Conservation (phyloP, 2,329 filamentous ascomycete species). For the Trichoderma sp. region DNA sequence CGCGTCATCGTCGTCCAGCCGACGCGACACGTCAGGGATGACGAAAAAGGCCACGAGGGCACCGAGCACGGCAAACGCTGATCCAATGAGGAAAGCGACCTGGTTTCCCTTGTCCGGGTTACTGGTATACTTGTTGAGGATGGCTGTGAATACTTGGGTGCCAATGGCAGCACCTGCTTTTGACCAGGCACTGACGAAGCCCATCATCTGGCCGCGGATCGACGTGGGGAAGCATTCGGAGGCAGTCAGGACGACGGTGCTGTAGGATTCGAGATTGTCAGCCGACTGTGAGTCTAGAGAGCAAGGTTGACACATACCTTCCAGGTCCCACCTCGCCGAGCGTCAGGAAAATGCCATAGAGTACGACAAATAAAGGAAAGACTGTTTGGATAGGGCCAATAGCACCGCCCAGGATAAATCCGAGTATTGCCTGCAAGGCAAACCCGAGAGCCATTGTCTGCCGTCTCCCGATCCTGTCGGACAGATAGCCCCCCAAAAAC, state of each 20-base stretch:
- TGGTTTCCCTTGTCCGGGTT: conserved; percentile 45
- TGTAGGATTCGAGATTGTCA: conserved; percentile 8
- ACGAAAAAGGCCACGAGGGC: conserved; percentile 24
- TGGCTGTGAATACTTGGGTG: conserved; percentile 49
- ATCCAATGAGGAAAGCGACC: conserved; percentile 49
- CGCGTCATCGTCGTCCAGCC: conserved; percentile 30
- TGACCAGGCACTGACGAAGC: conserved; percentile 44
- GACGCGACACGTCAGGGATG: conserved; percentile 28
- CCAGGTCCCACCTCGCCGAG: conserved; percentile 51
- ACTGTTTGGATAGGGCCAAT: conserved; percentile 42
- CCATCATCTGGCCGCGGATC: conserved; percentile 48
- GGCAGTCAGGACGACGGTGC: conserved; percentile 39
- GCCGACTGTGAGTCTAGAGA: not conserved
- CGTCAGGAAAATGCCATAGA: conserved; percentile 49
- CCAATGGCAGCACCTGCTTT: conserved; percentile 51
- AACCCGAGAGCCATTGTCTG: conserved; percentile 52
- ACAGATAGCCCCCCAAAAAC: conserved; percentile 46
- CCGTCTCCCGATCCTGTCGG: conserved; percentile 47
- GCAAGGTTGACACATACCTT: conserved; percentile 27
- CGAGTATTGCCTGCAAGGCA: conserved; percentile 41
- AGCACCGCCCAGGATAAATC: conserved; percentile 49
- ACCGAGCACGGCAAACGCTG: conserved; percentile 43
- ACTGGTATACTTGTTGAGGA: conserved; percentile 42
- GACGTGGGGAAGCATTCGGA: conserved; percentile 50
- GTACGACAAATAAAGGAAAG: conserved; percentile 48